Evolutionary conservation across 495 filamentous ascomycete genomes (phyloP).

Genomic region (Pseudevernia furfuracea): DNA sequence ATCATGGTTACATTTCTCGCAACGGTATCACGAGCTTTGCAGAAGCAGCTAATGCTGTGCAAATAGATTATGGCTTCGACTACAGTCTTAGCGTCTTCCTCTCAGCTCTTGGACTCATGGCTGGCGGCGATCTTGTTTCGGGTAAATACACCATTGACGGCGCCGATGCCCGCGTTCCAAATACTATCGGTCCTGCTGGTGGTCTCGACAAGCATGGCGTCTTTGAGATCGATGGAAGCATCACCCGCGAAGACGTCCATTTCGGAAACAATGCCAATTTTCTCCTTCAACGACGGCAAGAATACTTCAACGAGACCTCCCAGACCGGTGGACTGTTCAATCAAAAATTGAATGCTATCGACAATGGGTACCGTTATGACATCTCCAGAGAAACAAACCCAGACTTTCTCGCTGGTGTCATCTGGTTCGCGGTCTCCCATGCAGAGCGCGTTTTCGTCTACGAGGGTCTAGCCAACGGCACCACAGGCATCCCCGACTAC

Average conservation of each 20-base stretch:
- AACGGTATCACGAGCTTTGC: conserved; percentile 33
- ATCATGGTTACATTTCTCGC: conserved; percentile 43
- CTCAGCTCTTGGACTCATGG: conserved; percentile 25
- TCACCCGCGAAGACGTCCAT: conserved; percentile 26
- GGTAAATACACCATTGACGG: conserved; percentile 27
- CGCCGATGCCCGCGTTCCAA: conserved; percentile 24
- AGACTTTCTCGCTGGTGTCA: conserved; percentile 25
- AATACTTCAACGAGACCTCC: conserved; percentile 21
- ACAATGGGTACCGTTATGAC: conserved; percentile 23
- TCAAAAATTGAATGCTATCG: conserved; percentile 14
- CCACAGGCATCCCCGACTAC: conserved; percentile 18
- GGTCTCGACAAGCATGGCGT: conserved; percentile 25
- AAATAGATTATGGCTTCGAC: conserved; percentile 25
- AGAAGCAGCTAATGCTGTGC: conserved; percentile 27
- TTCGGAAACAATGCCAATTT: conserved; percentile 29
- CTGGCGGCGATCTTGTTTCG: conserved; percentile 26
- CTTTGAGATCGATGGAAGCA: conserved; percentile 27
- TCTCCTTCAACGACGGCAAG: conserved; percentile 24
- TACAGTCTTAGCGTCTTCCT: conserved; percentile 22
- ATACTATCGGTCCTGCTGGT: conserved; percentile 24
- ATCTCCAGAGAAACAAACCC: conserved; percentile 25
- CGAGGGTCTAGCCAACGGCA: conserved; percentile 27
- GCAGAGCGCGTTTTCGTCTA: conserved; percentile 28
- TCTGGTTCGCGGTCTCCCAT: conserved; percentile 24
- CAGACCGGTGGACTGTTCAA: conserved; percentile 19